Conservation (phyloP, 495 filamentous ascomycete species). For the Penicillium pulvis region DNA sequence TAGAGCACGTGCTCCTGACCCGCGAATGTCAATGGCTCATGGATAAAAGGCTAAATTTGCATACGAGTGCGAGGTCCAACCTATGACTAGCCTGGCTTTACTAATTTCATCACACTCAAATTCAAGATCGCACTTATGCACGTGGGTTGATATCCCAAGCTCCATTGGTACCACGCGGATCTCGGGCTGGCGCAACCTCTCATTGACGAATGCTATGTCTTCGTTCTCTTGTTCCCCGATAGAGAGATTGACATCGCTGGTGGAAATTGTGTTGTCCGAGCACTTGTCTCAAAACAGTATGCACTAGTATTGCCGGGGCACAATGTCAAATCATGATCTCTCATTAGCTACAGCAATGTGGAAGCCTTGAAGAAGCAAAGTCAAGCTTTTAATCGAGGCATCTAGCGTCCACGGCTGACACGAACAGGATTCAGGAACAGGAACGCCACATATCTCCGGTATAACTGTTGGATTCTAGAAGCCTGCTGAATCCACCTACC, state of each 20-base stretch:
- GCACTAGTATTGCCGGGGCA: neutral
- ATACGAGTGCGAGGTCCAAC: neutral
- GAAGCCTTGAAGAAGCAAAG: constrained; percentile 10
- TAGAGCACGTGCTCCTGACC: neutral
- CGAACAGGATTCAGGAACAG: neutral
- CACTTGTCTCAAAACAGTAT: neutral
- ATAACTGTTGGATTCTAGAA: neutral
- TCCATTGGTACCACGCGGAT: neutral
- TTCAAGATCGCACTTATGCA: neutral
- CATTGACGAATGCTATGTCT: neutral
- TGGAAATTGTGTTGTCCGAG: constrained; percentile 13
- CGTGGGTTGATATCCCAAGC: neutral
- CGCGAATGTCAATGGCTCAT: neutral
- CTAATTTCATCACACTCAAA: neutral
- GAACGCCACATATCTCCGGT: neutral
- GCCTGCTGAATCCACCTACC: neutral
- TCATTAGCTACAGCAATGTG: constrained; percentile 6
- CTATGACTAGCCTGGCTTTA: neutral
- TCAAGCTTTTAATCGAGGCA: constrained; percentile 2
- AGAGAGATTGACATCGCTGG: neutral
- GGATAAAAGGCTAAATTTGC: neutral
- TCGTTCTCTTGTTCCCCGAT: neutral
- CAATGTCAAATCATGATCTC: constrained; percentile 7
- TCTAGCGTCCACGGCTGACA: neutral
- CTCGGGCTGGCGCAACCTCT: neutral